Percentiles rank a stretch among this genome's conserved stretches.
These are phyloP conservation scores for Halteria grandinella DNA, from an alignment of 73 alveolate species.

Conservation along the genomic window DNA sequence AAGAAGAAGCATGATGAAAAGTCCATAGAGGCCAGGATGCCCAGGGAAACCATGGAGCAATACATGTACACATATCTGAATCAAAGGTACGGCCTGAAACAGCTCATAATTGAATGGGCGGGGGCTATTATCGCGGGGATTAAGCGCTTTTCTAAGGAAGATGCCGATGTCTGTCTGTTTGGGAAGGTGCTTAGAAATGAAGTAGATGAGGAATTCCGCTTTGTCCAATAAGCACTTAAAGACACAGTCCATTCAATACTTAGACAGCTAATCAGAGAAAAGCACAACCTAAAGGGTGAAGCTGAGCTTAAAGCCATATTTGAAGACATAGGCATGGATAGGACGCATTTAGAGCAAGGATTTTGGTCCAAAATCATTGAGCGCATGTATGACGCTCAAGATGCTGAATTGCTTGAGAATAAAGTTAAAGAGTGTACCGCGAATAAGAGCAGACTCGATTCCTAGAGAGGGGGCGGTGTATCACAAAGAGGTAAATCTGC, in stretches of 20 bases:
- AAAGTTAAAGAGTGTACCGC: conserved; percentile 31
- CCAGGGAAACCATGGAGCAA: conserved; percentile 82
- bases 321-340: conserved; percentile 66
- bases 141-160: conserved; percentile 70
- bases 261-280: conserved; percentile 13
- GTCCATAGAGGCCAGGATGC: conserved; percentile 47
- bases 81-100: conserved; percentile 77
- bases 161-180: conserved; percentile 73
- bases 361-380: conserved; percentile 76
- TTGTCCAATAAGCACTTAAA: conserved; percentile 44
- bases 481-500: no score
- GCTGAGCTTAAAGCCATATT: conserved; percentile 62
- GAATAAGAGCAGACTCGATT: no score
- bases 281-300: conserved; percentile 6
- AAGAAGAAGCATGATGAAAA: conserved; percentile 77
- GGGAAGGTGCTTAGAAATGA: conserved; percentile 83
- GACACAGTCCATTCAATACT: conserved; percentile 18
- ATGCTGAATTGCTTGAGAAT: conserved; percentile 41
- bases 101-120: conserved; percentile 82
- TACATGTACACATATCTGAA: conserved; percentile 75
- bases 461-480: no score
- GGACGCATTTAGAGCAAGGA: conserved; percentile 63
- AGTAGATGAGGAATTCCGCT: conserved; percentile 76
- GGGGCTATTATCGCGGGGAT: conserved; percentile 75
- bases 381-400: conserved; percentile 71